Percentiles rank a stretch among this genome's conserved stretches.
Conservation (phyloP, 2,329 filamentous ascomycete species). For the Fusarium nematophilum region DNA sequence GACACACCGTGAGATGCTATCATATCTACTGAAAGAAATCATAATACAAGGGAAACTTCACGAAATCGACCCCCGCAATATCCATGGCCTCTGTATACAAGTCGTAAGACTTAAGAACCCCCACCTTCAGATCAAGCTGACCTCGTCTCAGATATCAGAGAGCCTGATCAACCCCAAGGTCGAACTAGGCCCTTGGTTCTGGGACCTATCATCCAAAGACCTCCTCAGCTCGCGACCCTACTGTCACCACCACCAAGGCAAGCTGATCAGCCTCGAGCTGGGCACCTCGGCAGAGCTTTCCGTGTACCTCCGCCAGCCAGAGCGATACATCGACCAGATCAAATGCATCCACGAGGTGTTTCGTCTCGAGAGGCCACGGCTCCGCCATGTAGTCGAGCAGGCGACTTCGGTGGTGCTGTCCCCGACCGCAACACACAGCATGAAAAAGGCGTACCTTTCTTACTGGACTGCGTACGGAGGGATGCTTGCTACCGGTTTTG, state of each 20-base stretch:
- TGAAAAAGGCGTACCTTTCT: conserved; percentile 1
- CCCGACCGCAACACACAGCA: background rate
- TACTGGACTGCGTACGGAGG: conserved; percentile 7
- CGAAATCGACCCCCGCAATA: background rate
- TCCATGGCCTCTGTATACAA: conserved; percentile 19
- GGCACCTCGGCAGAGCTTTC: conserved; percentile 15
- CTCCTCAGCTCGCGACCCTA: conserved; percentile 9
- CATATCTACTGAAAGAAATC: conserved; percentile 6
- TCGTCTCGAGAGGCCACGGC: background rate
- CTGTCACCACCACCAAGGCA: conserved; percentile 6
- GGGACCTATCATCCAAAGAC: conserved; percentile 15
- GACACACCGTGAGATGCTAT: conserved; percentile 10
- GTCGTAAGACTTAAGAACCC: background rate
- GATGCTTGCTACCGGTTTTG: conserved; percentile 9
- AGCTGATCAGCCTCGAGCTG: conserved; percentile 19
- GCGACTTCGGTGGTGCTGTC: background rate
- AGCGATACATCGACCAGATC: conserved; percentile 21
- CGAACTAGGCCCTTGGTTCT: conserved; percentile 23
- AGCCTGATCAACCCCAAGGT: conserved; percentile 12
- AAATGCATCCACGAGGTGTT: conserved; percentile 22
- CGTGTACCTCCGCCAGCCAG: conserved; percentile 15
- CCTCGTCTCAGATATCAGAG: conserved; percentile 9
- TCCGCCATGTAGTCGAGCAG: conserved; percentile 6
- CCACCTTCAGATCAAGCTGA: too few relatives aligned
- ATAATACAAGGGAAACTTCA: conserved; percentile 7